Evolutionary conservation across 2,329 filamentous ascomycete genomes (phyloP), one percentile per base, ranked within the genome.

Genomic region (Lasiodiplodia citricola): DNA sequence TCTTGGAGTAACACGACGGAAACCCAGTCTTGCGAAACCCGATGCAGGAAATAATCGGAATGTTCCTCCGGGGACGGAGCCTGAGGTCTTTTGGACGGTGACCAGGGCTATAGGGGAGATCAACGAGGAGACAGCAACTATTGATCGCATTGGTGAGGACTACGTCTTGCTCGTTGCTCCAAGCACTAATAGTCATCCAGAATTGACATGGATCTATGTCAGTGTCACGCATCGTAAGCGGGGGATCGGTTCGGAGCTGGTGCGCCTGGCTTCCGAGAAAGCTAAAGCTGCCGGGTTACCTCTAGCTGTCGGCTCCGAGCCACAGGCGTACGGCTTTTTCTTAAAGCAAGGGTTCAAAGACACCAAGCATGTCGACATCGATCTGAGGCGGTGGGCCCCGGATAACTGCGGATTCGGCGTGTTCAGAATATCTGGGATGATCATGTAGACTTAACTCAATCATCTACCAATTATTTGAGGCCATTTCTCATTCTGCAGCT

Each of bases 151-250:
- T 3, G 35, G 57, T 62, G 47, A 47, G n/a, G 7, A 16, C 8
- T 8, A 4, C 25, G 13, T 7, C 4, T 23, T 38, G 13, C 31
- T 37, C 18, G 28, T 1, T 23, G 6, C 14, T 23, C 31, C 23
- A 23, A 62, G 13, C 4, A 18, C 13, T 47, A 47, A 23, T 8
- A 66, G 13, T 8, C 7, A 11, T 4, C 60, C 2, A 70, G 67
- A 54, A 16, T n/a, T 67, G 7, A 69, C 69, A 6, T 51, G 55
- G 25, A 51, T 70, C 16, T 70, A 41, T 50, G 63, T 67, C 41
- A 58, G 31, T 10, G 41, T 57, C 4, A 21, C 64, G 16, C 44
- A 25, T 16, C 54, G 69, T 18, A 55, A 35, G 8, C 28, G 64
- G 21, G 62, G 69, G 6, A 56, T 69, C 11, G 63, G 67, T 2